Base-by-base conservation (phyloP, 1,139 yeast genomes). In the Hemisphaericaspora lyxosophila region DNA sequence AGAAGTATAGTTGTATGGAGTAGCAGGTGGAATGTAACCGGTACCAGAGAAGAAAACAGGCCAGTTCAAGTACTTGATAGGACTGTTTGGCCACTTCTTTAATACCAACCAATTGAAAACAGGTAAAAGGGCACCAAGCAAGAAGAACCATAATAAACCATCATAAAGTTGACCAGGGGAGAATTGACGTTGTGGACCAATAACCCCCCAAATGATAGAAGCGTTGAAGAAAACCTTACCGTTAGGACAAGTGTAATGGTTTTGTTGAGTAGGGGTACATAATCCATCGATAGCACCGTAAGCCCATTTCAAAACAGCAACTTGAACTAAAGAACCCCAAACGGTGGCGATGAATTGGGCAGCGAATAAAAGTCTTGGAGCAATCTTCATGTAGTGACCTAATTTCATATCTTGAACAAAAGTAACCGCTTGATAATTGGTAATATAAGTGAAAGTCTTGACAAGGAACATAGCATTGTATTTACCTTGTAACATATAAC, bases 371-470 rank as follows among this genome's bases (percentile, higher is more conserved):
- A 61, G 46, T 40, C 73, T 60, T 34, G 80, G 80, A 16, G 73
- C 67, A 25, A 72, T 59, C 54, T 74, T 75, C 75, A 75, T 70
- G 57, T 75, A 75, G 46, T 74, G 72, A 27, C 79, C 80, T 51
- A 75, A 61, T 51, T 75, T 76, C 70, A 74, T 64, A 57, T 75
- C 80, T 54, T 74, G 76, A 25, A 73, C 73, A 48, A 73, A 65
- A 24, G 73, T 65, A 35, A 75, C 64, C n/a, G 80, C 80, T 55
- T 75, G 81, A 48, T 67, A 68, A 60, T 73, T 74, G 41, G 78
- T 75, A 49, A 74, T 74, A 54, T 73, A 70, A 39, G 74, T 75
- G 42, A 53, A 69, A 28, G 73, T 67, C 51, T 70, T 70, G 60
- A 70, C 69, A 49, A 68, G 65, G 70, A 70, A 67, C 72, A 70